phyloP scores from a whole-genome alignment of 192 early-diverging fungal species.

The Gorgonomyces haynaldii region DNA sequence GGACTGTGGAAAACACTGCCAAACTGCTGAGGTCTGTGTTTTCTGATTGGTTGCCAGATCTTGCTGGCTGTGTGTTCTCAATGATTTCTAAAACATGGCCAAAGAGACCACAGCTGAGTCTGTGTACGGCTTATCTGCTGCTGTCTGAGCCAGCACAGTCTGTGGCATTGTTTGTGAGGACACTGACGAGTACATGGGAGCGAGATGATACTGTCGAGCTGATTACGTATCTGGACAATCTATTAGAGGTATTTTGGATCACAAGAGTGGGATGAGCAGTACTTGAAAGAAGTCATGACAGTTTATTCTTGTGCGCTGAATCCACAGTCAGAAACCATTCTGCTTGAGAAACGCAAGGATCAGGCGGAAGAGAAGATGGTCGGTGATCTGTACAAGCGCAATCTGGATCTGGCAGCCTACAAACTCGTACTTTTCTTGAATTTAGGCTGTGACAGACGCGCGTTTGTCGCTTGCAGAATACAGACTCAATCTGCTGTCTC shows the following conservation, averaged over 20 bases:
- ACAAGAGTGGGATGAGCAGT: conserved; percentile 3
- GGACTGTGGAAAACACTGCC: conserved; percentile 20
- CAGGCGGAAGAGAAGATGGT: too few species aligned
- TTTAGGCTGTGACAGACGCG: too few species aligned
- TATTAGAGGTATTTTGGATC: too few species aligned
- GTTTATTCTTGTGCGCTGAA: too few species aligned
- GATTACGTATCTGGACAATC: conserved; percentile 5
- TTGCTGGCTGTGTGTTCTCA: conserved; percentile 20
- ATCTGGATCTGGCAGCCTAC: too few species aligned
- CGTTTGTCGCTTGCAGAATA: too few species aligned
- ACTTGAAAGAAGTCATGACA: conserved; percentile 7
- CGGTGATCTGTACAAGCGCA: too few species aligned
- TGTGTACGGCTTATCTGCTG: conserved; percentile 23
- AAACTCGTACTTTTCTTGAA: too few species aligned
- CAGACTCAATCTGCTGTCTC: too few species aligned
- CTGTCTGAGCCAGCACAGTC: conserved; percentile 15
- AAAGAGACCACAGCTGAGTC: conserved; percentile 15
- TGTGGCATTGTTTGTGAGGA: conserved; percentile 19
- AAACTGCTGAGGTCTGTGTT: conserved; percentile 22
- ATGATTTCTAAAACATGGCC: conserved; percentile 13
- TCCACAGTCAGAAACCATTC: too few species aligned
- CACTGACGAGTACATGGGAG: conserved; percentile 4
- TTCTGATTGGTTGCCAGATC: conserved; percentile 30
- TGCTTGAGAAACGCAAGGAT: too few species aligned
- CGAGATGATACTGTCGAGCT: conserved; percentile 3